A percentile compares a stretch with the other conserved stretches of the same genome.
phyloP scores from a whole-genome alignment of 331 rosid genomes.

The Telfairia occidentalis region DNA sequence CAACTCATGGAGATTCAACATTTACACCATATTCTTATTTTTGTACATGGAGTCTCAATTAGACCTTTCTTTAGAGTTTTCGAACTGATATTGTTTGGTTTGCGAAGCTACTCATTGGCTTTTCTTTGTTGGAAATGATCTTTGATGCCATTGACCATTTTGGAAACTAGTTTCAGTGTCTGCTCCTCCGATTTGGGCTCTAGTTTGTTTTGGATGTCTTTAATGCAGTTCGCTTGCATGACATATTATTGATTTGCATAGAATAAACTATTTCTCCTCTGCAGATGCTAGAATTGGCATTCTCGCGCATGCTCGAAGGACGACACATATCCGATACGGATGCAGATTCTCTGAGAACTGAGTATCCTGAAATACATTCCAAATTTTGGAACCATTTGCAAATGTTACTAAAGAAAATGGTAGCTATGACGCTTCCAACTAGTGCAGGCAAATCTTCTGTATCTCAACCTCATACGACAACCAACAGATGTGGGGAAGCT shows the following conservation, averaged over 20 bases:
- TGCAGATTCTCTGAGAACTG: slow-evolving; percentile 28
- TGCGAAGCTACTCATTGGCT: neutral
- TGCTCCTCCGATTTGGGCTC: too few species aligned
- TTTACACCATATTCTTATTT: neutral
- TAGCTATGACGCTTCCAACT: slow-evolving; percentile 42
- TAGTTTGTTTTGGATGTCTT: neutral
- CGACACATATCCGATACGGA: slow-evolving; percentile 40
- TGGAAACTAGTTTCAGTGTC: neutral
- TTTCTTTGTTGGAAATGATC: neutral
- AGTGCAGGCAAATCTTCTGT: slow-evolving; percentile 30
- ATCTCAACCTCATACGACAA: slow-evolving; percentile 32
- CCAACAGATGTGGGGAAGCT: slow-evolving; percentile 46
- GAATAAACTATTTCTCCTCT: slow-evolving; percentile 1
- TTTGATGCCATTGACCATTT: neutral
- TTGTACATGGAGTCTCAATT: neutral
- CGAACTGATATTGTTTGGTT: neutral
- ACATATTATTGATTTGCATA: neutral
- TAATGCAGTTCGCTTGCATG: neutral
- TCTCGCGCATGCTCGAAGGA: slow-evolving; percentile 75
- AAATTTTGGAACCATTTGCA: slow-evolving; percentile 75
- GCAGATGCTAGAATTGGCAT: slow-evolving; percentile 75
- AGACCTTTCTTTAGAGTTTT: neutral
- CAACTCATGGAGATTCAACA: neutral
- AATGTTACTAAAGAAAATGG: slow-evolving; percentile 76
- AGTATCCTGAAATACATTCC: slow-evolving; percentile 46